Evolutionary conservation across 768 basidiomycete genomes (phyloP).

Genomic region (Hebeloma cylindrosporum): DNA sequence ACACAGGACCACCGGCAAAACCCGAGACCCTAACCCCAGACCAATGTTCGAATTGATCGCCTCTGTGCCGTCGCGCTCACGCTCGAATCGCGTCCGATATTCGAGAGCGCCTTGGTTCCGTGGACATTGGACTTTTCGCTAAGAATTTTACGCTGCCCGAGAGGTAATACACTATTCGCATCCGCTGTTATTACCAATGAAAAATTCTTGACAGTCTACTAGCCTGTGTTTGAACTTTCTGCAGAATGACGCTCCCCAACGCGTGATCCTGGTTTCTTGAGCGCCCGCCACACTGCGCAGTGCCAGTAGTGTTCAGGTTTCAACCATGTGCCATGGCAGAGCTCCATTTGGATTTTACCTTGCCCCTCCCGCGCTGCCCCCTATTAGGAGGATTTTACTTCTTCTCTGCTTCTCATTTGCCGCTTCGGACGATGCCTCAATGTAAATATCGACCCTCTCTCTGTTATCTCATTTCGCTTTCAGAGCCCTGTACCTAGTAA

Average conservation of each 20-base stretch:
- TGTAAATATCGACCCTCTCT: conserved; percentile 16
- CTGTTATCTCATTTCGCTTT: conserved; percentile 19
- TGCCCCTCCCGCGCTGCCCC: conserved; percentile 15
- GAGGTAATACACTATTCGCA: too few species aligned
- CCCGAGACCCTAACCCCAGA: conserved; percentile 38
- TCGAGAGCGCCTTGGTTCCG: too few species aligned
- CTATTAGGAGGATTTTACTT: conserved; percentile 18
- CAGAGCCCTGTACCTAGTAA: conserved; percentile 8
- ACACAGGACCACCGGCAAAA: conserved; percentile 36
- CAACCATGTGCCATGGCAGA: conserved; percentile 2
- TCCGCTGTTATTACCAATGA: too few species aligned
- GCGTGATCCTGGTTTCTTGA: too few species aligned
- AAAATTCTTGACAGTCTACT: too few species aligned
- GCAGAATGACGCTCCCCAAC: too few species aligned
- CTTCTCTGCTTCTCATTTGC: conserved; percentile 22
- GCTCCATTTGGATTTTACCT: conserved; percentile 10
- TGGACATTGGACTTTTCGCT: too few species aligned
- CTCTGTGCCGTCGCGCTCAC: conserved; percentile 9
- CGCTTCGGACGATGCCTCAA: conserved; percentile 21
- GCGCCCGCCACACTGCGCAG: too few species aligned
- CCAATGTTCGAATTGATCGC: background rate
- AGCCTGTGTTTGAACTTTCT: too few species aligned
- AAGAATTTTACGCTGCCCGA: too few species aligned
- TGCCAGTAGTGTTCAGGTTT: too few species aligned
- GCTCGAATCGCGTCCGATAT: conserved; percentile 16